Evolutionary conservation across 495 filamentous ascomycete species (phyloP), one percentile per base, ranked within the genome.

Genomic region (Neurospora sp.): DNA sequence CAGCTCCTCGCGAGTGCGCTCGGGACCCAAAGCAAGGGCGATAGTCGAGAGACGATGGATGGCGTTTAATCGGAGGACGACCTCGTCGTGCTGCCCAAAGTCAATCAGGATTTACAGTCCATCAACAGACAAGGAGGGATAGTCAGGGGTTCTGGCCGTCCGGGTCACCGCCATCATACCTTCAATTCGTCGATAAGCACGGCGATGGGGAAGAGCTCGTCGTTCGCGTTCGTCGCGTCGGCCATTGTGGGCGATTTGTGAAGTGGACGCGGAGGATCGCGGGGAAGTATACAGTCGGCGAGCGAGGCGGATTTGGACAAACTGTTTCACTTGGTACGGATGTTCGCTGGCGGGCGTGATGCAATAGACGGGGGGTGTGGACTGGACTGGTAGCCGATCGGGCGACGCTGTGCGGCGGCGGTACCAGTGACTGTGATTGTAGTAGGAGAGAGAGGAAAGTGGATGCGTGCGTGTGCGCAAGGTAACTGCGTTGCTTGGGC

Each of bases 111-210:
- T 42, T 76, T 71, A 71, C 39, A n/a, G 19, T 21, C 36, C 21
- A 40, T 17, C 62, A 36, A 31, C 39, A 69, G 43, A 31, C n/a
- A 39, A 38, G 34, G 43, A 62, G 70, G 66, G 73, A 74, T 36
- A 19, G 34, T 42, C 28, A n/a, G 43, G 70, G 11, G 10, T 69
- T 24, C 54, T 66, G 54, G 54, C 54, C 28, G 54, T 34, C 54
- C 28, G 24, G 54, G 75, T 76, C 73, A 80, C 74, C 75, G 77
- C 80, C 79, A 66, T 19, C 54, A 78, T 86, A 97, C 94, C 93
- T 99, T 99, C 78, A 99, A 87, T 89, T 99, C 96, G 84, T 99
- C 96, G 84, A 99, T 99, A 81, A 99, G 90, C 72, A 99, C 96
- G 75, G 96, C 96, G 87, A 99, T 99, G 79, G 96, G 96, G 83